A percentile compares a stretch with the other conserved stretches of the same genome.
Evolutionary conservation across 75 land plant genomes (phyloP).

Genomic region (Selaginella moellendorffii): DNA sequence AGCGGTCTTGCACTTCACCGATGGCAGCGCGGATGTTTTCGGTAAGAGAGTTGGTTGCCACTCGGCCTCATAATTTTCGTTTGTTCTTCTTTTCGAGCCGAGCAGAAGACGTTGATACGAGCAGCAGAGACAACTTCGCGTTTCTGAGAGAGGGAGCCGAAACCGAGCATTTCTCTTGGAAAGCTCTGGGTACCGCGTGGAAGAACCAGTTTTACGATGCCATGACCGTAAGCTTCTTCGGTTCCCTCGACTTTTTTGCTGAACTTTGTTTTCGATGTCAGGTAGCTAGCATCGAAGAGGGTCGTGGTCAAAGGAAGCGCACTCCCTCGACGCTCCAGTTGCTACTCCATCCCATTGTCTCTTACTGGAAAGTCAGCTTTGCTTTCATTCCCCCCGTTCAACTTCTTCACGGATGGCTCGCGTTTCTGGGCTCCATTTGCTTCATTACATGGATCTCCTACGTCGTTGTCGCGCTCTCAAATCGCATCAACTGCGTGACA

Average conservation of each 20-base stretch:
- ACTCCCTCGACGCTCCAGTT: neutral
- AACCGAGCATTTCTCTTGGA: neutral
- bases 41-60: neutral
- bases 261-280: too few species aligned
- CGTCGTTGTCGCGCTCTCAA: constrained; percentile 50
- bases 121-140: constrained; percentile 1
- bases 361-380: constrained; percentile 61
- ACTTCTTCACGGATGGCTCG: constrained; percentile 70
- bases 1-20: neutral
- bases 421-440: constrained; percentile 53
- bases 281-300: too few species aligned
- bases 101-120: constrained; percentile 1
- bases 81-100: too few species aligned
- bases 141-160: neutral
- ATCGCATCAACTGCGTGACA: constrained; percentile 72
- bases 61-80: neutral
- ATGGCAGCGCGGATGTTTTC: neutral
- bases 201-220: constrained; percentile 16
- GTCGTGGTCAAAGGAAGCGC: too few species aligned
- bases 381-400: constrained; percentile 65
- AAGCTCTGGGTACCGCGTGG: constrained; percentile 8
- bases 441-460: constrained; percentile 68
- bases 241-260: too few species aligned
- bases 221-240: constrained; percentile 15
- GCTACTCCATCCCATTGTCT: constrained; percentile 16